Base-by-base conservation (phyloP, 495 filamentous ascomycete species). In the Copromyces sp. region DNA sequence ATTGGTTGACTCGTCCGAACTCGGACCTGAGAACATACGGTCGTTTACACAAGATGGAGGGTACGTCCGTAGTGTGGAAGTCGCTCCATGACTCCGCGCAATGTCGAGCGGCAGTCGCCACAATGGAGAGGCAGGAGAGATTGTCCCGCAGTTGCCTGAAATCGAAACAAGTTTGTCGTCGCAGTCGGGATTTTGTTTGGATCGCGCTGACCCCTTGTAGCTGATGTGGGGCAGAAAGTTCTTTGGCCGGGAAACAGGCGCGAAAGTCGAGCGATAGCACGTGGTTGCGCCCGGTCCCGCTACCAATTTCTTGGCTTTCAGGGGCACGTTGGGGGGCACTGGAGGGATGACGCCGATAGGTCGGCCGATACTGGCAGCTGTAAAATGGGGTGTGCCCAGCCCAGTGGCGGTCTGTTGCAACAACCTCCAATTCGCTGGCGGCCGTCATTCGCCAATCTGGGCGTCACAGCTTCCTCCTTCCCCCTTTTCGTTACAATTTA, bases 391-490 rank as follows among this genome's bases (percentile, higher is more conserved):
- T 29, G 3, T 59, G 47, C n/a, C 1, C 47, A 59, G 47, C n/a
- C 1, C 47, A 59, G 59, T 69, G 72, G 72, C 71, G 71, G 71
- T 73, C 59, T 73, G 72, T 73, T 73, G 53, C 68, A 70, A 70
- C 68, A 70, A 70, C 68, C 17, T 73, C 68, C 42, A 59, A 59
- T 59, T 59, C 47, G 47, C 29, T 37, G 53, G 53, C 29, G 24
- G 7, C 17, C 4, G 20, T 24, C 47, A 65, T 8, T 65, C 14
- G 53, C 29, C 53, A 65, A 2, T 65, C 14, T n/a, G n/a, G n/a
- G n/a, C n/a, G 53, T 65, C 53, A 65, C 53, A 65, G 53, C 53
- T 65, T 61, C 53, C 53, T 65, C 39, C 38, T 24, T 39, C 45
- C 70, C 70, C 70, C 70, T 72, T 72, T 72, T 40, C 24, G 44